These are phyloP conservation scores for Ricinus communis DNA, from an alignment of 345 rosid genomes.

Conservation along the genomic window DNA sequence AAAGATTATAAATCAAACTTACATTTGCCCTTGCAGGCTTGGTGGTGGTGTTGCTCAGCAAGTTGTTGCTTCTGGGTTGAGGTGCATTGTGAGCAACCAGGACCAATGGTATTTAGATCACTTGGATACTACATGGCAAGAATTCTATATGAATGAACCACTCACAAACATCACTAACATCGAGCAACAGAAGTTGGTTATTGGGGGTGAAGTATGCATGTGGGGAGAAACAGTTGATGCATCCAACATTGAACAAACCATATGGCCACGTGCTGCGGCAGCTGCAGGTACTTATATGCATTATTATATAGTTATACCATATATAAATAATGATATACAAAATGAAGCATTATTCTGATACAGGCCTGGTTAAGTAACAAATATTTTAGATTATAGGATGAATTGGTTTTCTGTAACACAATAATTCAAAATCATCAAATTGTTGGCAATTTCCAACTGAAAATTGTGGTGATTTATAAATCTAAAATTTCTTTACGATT, in stretches of 20 bases:
- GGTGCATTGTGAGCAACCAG: slow-evolving; percentile 79
- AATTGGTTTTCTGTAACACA: not conserved
- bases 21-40: slow-evolving; percentile 45
- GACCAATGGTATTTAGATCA: slow-evolving; percentile 74
- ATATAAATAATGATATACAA: not conserved
- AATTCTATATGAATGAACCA: slow-evolving; percentile 62
- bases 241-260: slow-evolving; percentile 70
- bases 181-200: slow-evolving; percentile 49
- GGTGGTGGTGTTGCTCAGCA: slow-evolving; percentile 58
- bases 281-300: slow-evolving; percentile 56
- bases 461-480: not conserved
- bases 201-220: slow-evolving; percentile 84
- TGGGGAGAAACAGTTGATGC: slow-evolving; percentile 62
- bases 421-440: not conserved
- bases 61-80: slow-evolving; percentile 59
- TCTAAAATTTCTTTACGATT: too few relatives aligned
- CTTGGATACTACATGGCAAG: slow-evolving; percentile 56
- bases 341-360: not conserved
- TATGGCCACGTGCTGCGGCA: slow-evolving; percentile 88
- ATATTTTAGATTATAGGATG: not conserved
- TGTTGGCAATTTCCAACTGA: not conserved
- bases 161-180: slow-evolving; percentile 41
- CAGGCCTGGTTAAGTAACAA: not conserved
- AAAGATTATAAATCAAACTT: not conserved
- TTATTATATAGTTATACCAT: not conserved